Evolutionary conservation across 345 rosid genomes (phyloP).

Genomic region (Geranium brycei): DNA sequence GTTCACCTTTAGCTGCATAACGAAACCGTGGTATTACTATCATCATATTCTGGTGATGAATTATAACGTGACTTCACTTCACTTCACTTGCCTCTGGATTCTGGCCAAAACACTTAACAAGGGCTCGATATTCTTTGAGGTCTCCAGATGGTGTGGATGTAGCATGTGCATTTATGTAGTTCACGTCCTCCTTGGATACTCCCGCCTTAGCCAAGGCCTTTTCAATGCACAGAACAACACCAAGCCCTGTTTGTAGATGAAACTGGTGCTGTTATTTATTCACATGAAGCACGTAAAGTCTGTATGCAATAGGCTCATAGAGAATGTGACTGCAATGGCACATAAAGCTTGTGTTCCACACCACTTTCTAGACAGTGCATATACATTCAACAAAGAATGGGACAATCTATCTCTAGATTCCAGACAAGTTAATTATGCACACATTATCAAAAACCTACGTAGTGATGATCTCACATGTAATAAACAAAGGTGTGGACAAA

Average conservation of each 20-base stretch:
- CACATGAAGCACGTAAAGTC: not conserved
- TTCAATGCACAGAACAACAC: conserved; percentile 73
- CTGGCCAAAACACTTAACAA: conserved; percentile 66
- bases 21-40: conserved; percentile 2
- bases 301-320: too few relatives aligned
- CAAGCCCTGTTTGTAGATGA: conserved; percentile 37
- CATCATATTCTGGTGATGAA: not conserved
- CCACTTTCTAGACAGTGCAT: not conserved
- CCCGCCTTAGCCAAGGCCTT: conserved; percentile 72
- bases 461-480: not conserved
- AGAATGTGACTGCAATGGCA: too few relatives aligned
- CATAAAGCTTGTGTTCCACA: too few relatives aligned
- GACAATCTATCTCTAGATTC: too few relatives aligned
- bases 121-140: conserved; percentile 68
- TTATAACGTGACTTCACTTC: not conserved
- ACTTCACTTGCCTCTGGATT: conserved; percentile 46
- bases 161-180: conserved; percentile 91
- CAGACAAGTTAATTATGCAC: too few relatives aligned
- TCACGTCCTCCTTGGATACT: conserved; percentile 53
- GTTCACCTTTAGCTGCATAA: conserved; percentile 56
- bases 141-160: conserved; percentile 89
- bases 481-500: not conserved
- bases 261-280: not conserved
- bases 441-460: not conserved
- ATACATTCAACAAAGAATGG: too few relatives aligned